Evolutionary conservation across 139 green algal genomes (phyloP), one percentile per base, ranked within the genome.

Genomic region (Closterium sp.): DNA sequence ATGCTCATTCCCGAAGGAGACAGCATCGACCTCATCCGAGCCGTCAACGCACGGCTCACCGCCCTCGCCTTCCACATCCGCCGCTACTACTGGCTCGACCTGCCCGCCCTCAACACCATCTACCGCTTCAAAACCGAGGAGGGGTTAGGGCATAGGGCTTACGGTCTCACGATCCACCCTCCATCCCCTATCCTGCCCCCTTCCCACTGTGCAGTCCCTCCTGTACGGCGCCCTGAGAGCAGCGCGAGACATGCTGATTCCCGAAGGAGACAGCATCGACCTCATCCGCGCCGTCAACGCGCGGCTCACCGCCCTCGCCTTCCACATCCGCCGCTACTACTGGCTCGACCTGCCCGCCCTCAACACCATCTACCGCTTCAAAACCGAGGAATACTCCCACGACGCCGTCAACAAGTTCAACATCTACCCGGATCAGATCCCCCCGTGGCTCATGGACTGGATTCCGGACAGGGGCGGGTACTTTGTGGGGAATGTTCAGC

Each of bases 61-160:
- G 92, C 92, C 10, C 73, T 94, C 2, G 90, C 89, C 31, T 92
- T 91, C 28, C 92, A 94, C 89, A 38, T 94, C 11, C 92, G 92
- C 4, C 29, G 90, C 32, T 92, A 94, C 84, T 94, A 94, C 89
- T 94, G 88, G 89, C 29, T 92, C 0, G 92, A 94, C 89, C 70
- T 94, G 5, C n/a, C 27, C 10, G n/a, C 34, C 30, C 86, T 94
- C n/a, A 94, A 94, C 92, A 62, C 79, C 50, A 94, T 94, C 84
- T 94, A 94, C 84, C 92, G 92, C 28, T 94, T 91, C 90, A 92
- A 94, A 89, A 94, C 92, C 17, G 92, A 94, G 84, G 92, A 94
- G 86, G n/a, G n/a, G n/a, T n/a, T n/a, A n/a, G n/a, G n/a, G n/a
- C n/a, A n/a, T n/a, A n/a, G n/a, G n/a, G n/a, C n/a, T n/a, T n/a